Percentiles rank a stretch among this genome's conserved stretches.
Evolutionary conservation across 768 basidiomycete species (phyloP).

Genomic region (Pulveroboletus frians): DNA sequence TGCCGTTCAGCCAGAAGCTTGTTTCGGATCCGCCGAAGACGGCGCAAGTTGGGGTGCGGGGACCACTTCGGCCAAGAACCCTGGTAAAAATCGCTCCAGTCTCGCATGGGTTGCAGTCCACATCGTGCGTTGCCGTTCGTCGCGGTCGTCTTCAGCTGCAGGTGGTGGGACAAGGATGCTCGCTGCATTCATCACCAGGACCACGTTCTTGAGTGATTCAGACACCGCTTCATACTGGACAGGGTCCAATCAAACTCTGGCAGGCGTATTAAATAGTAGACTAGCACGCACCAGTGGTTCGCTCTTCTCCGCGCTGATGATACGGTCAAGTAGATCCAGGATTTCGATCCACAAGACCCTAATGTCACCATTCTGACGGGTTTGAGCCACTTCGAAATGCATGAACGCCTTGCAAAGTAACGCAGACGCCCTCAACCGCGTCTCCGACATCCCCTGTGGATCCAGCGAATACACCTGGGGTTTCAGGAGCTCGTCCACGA

Average conservation of each 20-base stretch:
- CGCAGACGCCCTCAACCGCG: slow-evolving; percentile 80
- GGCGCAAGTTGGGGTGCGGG: slow-evolving; percentile 29
- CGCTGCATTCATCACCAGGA: slow-evolving; percentile 93
- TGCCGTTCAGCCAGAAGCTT: slow-evolving; percentile 8
- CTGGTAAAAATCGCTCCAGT: slow-evolving; percentile 88
- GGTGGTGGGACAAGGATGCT: slow-evolving; percentile 67
- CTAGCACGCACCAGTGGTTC: slow-evolving; percentile 67
- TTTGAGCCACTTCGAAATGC: slow-evolving; percentile 80
- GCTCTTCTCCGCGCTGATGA: slow-evolving; percentile 80
- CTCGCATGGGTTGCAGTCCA: slow-evolving; percentile 86
- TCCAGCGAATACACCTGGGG: slow-evolving; percentile 76
- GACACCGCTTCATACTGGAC: slow-evolving; percentile 87
- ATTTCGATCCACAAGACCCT: slow-evolving; percentile 83
- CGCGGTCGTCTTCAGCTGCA: slow-evolving; percentile 40
- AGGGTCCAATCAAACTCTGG: slow-evolving; percentile 1
- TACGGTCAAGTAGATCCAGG: slow-evolving; percentile 78
- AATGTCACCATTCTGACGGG: slow-evolving; percentile 54
- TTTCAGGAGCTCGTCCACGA: slow-evolving; percentile 86
- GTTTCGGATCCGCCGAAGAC: slow-evolving; percentile 14
- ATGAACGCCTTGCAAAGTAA: slow-evolving; percentile 94
- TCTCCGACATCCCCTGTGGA: slow-evolving; percentile 86
- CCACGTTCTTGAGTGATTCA: slow-evolving; percentile 93
- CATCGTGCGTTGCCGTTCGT: slow-evolving; percentile 59
- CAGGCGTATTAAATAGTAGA: not conserved
- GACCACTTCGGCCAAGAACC: slow-evolving; percentile 74